A percentile compares a stretch with the other conserved stretches of the same genome.
Evolutionary conservation across 352 stramenopile genomes (phyloP).

Genomic region (Phytopythium helicoides): DNA sequence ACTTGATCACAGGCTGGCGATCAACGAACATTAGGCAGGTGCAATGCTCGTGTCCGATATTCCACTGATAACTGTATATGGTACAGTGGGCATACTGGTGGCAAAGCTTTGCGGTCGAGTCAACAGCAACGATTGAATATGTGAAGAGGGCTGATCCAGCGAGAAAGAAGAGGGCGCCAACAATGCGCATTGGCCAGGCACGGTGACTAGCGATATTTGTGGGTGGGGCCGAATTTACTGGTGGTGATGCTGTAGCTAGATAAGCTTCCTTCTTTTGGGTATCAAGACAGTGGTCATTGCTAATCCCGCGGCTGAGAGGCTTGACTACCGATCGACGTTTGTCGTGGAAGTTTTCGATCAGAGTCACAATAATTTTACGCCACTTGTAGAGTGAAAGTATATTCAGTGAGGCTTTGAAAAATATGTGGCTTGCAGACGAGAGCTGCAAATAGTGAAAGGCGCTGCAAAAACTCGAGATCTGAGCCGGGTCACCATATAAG

Average conservation of each 20-base stretch:
- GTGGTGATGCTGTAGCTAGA: not conserved
- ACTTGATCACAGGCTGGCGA: slow-evolving; percentile 16
- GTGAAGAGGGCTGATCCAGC: slow-evolving; percentile 18
- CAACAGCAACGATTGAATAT: slow-evolving; percentile 30
- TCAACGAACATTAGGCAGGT: slow-evolving; percentile 46
- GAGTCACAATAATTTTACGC: slow-evolving; percentile 30
- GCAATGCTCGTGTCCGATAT: slow-evolving; percentile 25
- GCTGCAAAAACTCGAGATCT: slow-evolving; percentile 37
- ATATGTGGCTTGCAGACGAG: slow-evolving; percentile 12
- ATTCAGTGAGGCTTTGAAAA: slow-evolving; percentile 36
- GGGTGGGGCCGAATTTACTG: not conserved
- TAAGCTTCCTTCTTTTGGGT: not conserved
- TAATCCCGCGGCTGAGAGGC: no score
- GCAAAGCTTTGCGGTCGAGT: slow-evolving; percentile 24
- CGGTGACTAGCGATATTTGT: slow-evolving; percentile 8
- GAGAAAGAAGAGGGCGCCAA: slow-evolving; percentile 29
- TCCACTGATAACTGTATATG: slow-evolving; percentile 41
- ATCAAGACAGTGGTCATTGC: no score
- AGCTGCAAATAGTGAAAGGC: slow-evolving; percentile 33
- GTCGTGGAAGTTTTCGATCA: slow-evolving; percentile 20
- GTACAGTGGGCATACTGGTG: slow-evolving; percentile 30
- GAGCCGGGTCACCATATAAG: slow-evolving; percentile 28
- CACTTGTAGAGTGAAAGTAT: slow-evolving; percentile 49
- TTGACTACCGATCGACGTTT: not conserved
- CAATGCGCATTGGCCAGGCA: slow-evolving; percentile 17